Percentiles rank a stretch among this genome's conserved stretches.
phyloP scores from a whole-genome alignment of 2,329 filamentous ascomycete species.

The Didymella sp. region DNA sequence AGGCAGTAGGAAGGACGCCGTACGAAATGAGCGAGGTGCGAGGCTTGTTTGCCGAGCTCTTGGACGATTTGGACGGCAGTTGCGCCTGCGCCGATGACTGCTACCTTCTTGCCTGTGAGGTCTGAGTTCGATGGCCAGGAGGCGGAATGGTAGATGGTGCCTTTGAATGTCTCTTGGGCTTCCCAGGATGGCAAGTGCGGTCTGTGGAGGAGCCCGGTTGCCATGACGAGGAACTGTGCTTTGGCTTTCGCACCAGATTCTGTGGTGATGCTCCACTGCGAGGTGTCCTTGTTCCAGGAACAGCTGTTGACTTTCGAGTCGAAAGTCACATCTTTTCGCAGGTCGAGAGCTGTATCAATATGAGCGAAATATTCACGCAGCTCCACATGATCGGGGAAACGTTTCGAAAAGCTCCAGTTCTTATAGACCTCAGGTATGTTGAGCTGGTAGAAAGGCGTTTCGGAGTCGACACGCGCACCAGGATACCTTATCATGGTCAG shows the following conservation, averaged over 20 bases:
- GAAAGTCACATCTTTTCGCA: constrained; percentile 48
- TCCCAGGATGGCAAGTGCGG: constrained; percentile 29
- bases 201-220: constrained; percentile 29
- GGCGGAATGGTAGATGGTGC: constrained; percentile 31
- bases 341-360: constrained; percentile 27
- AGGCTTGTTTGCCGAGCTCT: constrained; percentile 32
- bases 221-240: constrained; percentile 51
- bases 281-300: constrained; percentile 48
- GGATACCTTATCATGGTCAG: constrained; percentile 28
- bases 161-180: constrained; percentile 26
- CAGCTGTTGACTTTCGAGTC: constrained; percentile 53
- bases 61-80: constrained; percentile 41
- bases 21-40: constrained; percentile 29
- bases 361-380: constrained; percentile 37
- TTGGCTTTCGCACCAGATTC: constrained; percentile 53
- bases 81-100: constrained; percentile 38
- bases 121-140: constrained; percentile 47
- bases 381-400: constrained; percentile 37
- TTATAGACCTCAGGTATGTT: constrained; percentile 39
- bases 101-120: constrained; percentile 33
- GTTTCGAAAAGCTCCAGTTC: constrained; percentile 31
- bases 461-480: constrained; percentile 41
- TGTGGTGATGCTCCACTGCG: constrained; percentile 56
- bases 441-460: constrained; percentile 42
- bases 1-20: constrained; percentile 36